Evolutionary conservation across 805 yeast species (phyloP), one percentile per base, ranked within the genome.

Genomic region (Schwanniomyces vanrijiae): DNA sequence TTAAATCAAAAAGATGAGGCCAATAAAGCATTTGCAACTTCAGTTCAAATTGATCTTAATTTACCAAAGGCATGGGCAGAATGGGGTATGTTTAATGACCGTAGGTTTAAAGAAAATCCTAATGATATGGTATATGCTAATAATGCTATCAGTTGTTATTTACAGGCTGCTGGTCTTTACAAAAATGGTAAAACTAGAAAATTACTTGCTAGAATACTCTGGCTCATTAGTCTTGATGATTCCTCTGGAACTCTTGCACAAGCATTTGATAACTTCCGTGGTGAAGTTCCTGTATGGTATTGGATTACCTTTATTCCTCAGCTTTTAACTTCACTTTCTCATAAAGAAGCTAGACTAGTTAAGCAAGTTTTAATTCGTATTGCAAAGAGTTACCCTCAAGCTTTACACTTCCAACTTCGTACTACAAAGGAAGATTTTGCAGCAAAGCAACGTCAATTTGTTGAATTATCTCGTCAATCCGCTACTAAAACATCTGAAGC

Each of bases 41-140:
- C 99, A 1, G 97, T 94, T 16, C 98, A 94, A 65, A 84, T 94
- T 47, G 99, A 95, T 60, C 78, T 92, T 55, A 90, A 91, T 58
- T 68, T 94, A 40, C 96, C 98, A 1, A 92, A 94, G 64, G 98
- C 99, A 0, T 94, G 99, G 99, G 98, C 97, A 3, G 97, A 95
- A 64, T 94, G 99, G 99, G 99, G 99, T 50, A 83, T 84, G 62
- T 94, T 90, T 71, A 91, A 91, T 62, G 99, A 94, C 56, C 81
- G 84, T 24, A 76, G 96, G 37, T 84, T 90, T 64, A 87, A 88
- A 54, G 96, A 90, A 54, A 85, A 84, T 50, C 92, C 91, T 1
- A 81, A 74, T 42, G 95, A 89, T 57, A 83, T 87, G 68, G 80
- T 82, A 19, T 84, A 82, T 66, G 99, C 98, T 16, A 86, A 90